Evolutionary conservation across 345 rosid genomes (phyloP), one percentile per base, ranked within the genome.

Genomic region (Rhodomyrtus tomentosa): DNA sequence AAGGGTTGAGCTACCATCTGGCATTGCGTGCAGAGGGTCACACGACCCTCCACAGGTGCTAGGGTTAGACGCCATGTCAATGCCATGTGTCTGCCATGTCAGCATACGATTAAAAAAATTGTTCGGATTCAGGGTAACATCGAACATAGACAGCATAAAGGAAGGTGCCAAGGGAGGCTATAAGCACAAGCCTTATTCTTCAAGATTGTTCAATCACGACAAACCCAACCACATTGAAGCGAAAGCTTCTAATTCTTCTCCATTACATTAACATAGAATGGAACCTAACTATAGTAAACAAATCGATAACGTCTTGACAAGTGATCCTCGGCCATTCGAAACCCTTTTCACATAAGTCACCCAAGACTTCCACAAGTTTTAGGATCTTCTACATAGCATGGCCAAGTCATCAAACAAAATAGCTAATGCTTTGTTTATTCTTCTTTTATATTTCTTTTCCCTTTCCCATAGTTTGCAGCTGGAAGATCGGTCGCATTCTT

Each of bases 101-200:
- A 29, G 7, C 40, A 62, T 7, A 7, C 0, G 0, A 38, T 3
- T 15, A 15, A 29, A 59, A 1, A 15, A 29, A 0, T 7, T 7
- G 22, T 4, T 1, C 18, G 73, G 29, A 29, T 59, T 15, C 21
- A 7, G 54, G 54, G 5, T 20, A 16, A 4, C 45, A 36, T 36
- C 25, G 79, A 36, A 10, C 10, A 36, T 9, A 21, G 45, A 36
- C 45, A 0, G 74, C 16, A 4, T 32, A 62, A 38, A 15, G 22
- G 36, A 62, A 62, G 74, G 7, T 62, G 74, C 40, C 74, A 29
- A 7, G 73, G 6, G 76, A 68, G 13, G 45, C 76, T 20, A 7
- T 32, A 1, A 68, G 45, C 76, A 20, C 73, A 59, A 59, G 21
- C 73, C 38, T 29, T 29, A 59, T 0, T 59, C 36, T 29, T 59